phyloP scores from a whole-genome alignment of 495 filamentous ascomycete species.

The Polyplosphaeria fusca region DNA sequence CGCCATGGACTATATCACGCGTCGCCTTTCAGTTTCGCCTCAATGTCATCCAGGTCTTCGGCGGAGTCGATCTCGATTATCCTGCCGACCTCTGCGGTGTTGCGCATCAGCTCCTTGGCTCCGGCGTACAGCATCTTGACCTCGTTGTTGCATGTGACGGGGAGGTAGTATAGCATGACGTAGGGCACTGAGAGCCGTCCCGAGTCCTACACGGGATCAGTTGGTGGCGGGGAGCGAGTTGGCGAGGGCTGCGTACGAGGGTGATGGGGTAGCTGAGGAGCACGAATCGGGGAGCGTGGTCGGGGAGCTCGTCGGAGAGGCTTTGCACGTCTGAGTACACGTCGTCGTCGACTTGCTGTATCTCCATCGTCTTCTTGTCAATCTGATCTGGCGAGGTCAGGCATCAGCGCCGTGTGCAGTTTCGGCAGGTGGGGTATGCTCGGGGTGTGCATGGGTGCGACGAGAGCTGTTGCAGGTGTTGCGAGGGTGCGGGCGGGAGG shows the following conservation, averaged over 20 bases:
- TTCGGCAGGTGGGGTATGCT: slow-evolving; percentile 1
- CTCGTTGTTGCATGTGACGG: slow-evolving; percentile 78
- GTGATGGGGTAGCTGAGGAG: slow-evolving; percentile 87
- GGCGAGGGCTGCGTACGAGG: slow-evolving; percentile 53
- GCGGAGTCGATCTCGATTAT: slow-evolving; percentile 74
- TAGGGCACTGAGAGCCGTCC: slow-evolving; percentile 74
- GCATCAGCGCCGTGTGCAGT: slow-evolving; percentile 28
- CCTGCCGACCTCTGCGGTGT: slow-evolving; percentile 76
- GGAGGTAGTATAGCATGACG: slow-evolving; percentile 89
- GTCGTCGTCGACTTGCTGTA: slow-evolving; percentile 69
- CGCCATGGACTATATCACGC: slow-evolving; percentile 1
- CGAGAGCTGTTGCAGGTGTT: neutral
- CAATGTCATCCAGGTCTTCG: slow-evolving; percentile 74
- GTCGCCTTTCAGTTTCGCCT: slow-evolving; percentile 55
- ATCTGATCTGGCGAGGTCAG: slow-evolving; percentile 64
- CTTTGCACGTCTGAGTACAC: slow-evolving; percentile 77
- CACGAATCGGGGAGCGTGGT: slow-evolving; percentile 83
- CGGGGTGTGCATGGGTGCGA: slow-evolving; percentile 1
- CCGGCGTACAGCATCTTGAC: slow-evolving; percentile 91
- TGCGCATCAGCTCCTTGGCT: slow-evolving; percentile 91
- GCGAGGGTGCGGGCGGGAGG: neutral
- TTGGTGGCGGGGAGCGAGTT: neutral
- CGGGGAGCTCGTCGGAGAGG: slow-evolving; percentile 85
- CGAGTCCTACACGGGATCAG: slow-evolving; percentile 46
- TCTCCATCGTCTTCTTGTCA: slow-evolving; percentile 82